phyloP scores from a whole-genome alignment of 139 green algal species.

The Asterochloris erici region DNA sequence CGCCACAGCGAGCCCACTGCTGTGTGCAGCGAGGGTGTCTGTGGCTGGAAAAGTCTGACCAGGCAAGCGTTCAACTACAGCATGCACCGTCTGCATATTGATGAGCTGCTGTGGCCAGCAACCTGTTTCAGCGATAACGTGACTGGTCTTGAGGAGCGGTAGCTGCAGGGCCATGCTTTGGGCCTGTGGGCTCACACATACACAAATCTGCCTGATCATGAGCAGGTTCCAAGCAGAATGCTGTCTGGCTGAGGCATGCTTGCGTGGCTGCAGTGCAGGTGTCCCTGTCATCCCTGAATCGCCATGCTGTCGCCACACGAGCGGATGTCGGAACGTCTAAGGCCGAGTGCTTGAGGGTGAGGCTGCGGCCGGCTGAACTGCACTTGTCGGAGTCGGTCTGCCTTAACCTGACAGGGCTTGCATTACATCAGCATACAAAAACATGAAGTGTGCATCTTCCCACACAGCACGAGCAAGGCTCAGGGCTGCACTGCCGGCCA shows the following conservation, averaged over 20 bases:
- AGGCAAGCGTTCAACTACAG: no score
- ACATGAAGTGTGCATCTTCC: neutral
- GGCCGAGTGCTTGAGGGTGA: constrained; percentile 47
- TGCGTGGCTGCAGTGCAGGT: constrained; percentile 32
- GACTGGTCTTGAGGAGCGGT: no score
- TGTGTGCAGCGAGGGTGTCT: no score
- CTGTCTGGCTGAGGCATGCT: neutral
- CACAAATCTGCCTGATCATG: neutral
- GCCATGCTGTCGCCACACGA: constrained; percentile 90
- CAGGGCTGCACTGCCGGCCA: neutral
- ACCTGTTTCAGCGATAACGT: no score
- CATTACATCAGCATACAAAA: no score
- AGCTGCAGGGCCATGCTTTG: no score
- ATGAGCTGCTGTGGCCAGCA: no score
- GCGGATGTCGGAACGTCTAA: constrained; percentile 92
- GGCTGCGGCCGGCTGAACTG: neutral
- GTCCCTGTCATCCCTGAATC: constrained; percentile 88
- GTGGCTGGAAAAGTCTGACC: no score
- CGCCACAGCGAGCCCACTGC: no score
- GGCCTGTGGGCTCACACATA: neutral
- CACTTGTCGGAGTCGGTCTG: neutral
- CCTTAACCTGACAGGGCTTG: neutral
- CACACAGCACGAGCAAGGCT: neutral
- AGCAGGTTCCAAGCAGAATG: neutral
- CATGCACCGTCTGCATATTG: no score